Conservation (phyloP, 2,329 filamentous ascomycete genomes). For the Cladorrhinum sp. region DNA sequence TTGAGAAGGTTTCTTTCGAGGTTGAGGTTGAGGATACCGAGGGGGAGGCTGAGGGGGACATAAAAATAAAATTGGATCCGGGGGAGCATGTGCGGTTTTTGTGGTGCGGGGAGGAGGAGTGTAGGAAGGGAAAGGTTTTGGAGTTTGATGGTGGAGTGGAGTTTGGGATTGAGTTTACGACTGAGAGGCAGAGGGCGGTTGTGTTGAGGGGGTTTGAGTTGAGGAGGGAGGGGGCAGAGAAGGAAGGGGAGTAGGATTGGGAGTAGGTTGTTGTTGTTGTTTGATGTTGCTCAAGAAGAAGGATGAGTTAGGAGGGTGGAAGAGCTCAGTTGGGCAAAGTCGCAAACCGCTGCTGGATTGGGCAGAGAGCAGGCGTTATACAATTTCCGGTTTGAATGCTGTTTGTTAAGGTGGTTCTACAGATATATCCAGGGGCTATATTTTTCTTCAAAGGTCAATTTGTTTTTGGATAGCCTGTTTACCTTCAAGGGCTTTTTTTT, state of each 20-base stretch:
- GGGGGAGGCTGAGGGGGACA: slow-evolving; percentile 31
- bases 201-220: slow-evolving; percentile 27
- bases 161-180: slow-evolving; percentile 28
- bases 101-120: slow-evolving; percentile 37
- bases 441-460: too few relatives aligned
- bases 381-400: too few relatives aligned
- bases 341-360: too few relatives aligned
- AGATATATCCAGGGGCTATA: too few relatives aligned
- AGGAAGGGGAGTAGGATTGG: neutral
- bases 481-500: too few relatives aligned
- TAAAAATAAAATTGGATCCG: slow-evolving; percentile 1
- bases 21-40: slow-evolving; percentile 27
- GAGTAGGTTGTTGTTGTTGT: too few relatives aligned
- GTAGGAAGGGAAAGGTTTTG: slow-evolving; percentile 18
- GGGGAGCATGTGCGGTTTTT: slow-evolving; percentile 34
- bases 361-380: too few relatives aligned
- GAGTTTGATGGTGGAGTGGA: neutral
- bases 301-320: too few relatives aligned
- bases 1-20: slow-evolving; percentile 31
- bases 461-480: too few relatives aligned
- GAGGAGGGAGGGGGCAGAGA: slow-evolving; percentile 6
- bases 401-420: too few relatives aligned
- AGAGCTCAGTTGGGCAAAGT: too few relatives aligned
- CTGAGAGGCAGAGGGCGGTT: slow-evolving; percentile 20
- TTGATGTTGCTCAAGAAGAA: too few relatives aligned